phyloP scores from a whole-genome alignment of 2,329 filamentous ascomycete species.

The Graphiopsis chlorocephala region DNA sequence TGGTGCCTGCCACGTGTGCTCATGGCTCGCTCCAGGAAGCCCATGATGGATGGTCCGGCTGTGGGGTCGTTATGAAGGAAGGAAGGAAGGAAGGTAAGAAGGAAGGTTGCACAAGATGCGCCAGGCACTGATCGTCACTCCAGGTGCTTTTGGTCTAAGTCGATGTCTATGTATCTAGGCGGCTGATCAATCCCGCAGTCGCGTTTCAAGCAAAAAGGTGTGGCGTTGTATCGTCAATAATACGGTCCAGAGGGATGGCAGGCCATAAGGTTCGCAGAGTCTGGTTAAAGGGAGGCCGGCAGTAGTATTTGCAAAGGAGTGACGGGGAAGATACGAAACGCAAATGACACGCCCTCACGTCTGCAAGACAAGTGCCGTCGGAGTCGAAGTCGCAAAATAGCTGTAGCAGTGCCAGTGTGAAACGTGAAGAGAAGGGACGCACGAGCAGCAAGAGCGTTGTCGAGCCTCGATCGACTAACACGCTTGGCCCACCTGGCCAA shows the following conservation, averaged over 20 bases:
- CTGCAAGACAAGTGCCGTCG: conserved; percentile 3
- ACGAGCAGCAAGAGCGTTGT: conserved; percentile 8
- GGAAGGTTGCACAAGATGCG: conserved; percentile 1
- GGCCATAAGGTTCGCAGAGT: neutral
- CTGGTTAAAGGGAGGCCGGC: neutral
- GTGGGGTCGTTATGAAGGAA: neutral
- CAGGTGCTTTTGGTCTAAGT: neutral
- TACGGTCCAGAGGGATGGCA: neutral
- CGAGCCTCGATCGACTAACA: conserved; percentile 8
- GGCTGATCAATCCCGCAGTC: conserved; percentile 1
- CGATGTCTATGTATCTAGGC: neutral
- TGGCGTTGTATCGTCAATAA: conserved; percentile 16
- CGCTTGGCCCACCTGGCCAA: conserved; percentile 7
- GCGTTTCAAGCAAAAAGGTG: conserved; percentile 10
- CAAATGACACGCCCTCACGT: conserved; percentile 4
- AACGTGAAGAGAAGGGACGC: conserved; percentile 13
- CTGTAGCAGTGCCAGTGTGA: conserved; percentile 5
- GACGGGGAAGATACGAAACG: conserved; percentile 11
- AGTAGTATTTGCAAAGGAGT: conserved; percentile 6
- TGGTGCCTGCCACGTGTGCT: conserved; percentile 10
- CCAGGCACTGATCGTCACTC: conserved; percentile 7
- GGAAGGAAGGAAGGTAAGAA: neutral
- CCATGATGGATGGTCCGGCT: neutral
- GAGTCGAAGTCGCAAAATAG: conserved; percentile 1
- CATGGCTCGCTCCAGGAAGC: conserved; percentile 9